Percentiles rank a stretch among this genome's conserved stretches.
These are phyloP conservation scores for Amauroascus niger DNA, from an alignment of 2,329 filamentous ascomycete genomes.

Conservation along the genomic window DNA sequence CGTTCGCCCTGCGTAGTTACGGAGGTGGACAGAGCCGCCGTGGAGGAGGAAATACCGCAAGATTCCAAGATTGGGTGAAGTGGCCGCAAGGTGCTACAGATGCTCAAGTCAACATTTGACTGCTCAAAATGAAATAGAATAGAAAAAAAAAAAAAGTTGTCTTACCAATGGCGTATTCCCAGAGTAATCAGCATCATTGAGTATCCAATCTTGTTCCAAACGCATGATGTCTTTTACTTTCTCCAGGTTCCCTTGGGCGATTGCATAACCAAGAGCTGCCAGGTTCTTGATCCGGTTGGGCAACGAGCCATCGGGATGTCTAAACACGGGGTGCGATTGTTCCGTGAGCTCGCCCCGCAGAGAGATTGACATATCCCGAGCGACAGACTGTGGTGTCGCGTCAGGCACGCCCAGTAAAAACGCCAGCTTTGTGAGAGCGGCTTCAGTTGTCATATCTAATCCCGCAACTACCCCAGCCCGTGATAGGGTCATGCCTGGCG, in stretches of 20 bases:
- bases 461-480: constrained; percentile 81
- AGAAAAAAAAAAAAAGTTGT: neutral
- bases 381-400: constrained; percentile 56
- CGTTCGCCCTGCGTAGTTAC: constrained; percentile 49
- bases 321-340: constrained; percentile 60
- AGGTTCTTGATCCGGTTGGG: constrained; percentile 55
- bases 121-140: neutral
- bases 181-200: constrained; percentile 69
- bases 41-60: constrained; percentile 47
- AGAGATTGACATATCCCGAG: constrained; percentile 60
- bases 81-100: constrained; percentile 49
- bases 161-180: constrained; percentile 57
- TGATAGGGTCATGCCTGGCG: constrained; percentile 65
- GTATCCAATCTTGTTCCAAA: constrained; percentile 55
- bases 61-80: constrained; percentile 46
- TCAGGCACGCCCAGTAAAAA: constrained; percentile 66
- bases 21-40: constrained; percentile 50
- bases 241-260: constrained; percentile 59
- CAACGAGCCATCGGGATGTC: constrained; percentile 56
- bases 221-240: constrained; percentile 59
- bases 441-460: constrained; percentile 80
- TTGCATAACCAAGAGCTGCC: constrained; percentile 68
- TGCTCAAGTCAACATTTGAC: neutral
- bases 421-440: constrained; percentile 80
- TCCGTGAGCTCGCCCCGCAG: constrained; percentile 81